Conservation (phyloP, 768 basidiomycete genomes). For the Rhodotorula sphaerocarpa region DNA sequence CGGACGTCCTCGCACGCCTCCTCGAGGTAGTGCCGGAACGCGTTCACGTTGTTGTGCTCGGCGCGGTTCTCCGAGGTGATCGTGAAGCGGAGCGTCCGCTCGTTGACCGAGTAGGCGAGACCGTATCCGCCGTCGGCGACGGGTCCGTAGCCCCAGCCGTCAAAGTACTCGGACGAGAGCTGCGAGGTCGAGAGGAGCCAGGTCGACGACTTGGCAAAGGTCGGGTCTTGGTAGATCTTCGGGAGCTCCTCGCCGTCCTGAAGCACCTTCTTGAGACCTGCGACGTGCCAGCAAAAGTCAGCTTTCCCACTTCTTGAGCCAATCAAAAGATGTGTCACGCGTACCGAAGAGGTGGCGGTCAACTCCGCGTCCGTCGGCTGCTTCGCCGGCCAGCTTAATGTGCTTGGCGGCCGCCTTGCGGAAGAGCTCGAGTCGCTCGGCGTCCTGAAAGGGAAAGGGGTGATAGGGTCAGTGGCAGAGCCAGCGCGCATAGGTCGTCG, state of each 20-base stretch:
- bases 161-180: slow-evolving; percentile 66
- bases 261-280: slow-evolving; percentile 67
- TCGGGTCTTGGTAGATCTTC: slow-evolving; percentile 40
- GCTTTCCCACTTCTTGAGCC: not conserved
- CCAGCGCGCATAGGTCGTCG: not conserved
- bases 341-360: slow-evolving; percentile 83
- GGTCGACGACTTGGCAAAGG: slow-evolving; percentile 62
- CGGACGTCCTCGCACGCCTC: slow-evolving; percentile 73
- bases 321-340: not conserved
- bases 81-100: slow-evolving; percentile 78
- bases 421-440: slow-evolving; percentile 59
- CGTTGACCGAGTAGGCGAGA: slow-evolving; percentile 66
- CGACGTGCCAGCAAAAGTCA: no score
- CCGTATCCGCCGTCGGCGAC: slow-evolving; percentile 37
- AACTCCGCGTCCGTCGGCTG: slow-evolving; percentile 87
- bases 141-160: slow-evolving; percentile 91
- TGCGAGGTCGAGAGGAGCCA: slow-evolving; percentile 94
- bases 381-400: slow-evolving; percentile 77
- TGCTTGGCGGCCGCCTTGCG: slow-evolving; percentile 70
- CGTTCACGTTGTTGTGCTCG: slow-evolving; percentile 49
- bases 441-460: slow-evolving; percentile 46
- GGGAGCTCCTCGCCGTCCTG: slow-evolving; percentile 62
- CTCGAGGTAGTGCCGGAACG: slow-evolving; percentile 56
- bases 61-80: slow-evolving; percentile 52
- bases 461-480: not conserved